Evolutionary conservation across 2,329 filamentous ascomycete species (phyloP).

Genomic region (Zasmidium angulare): DNA sequence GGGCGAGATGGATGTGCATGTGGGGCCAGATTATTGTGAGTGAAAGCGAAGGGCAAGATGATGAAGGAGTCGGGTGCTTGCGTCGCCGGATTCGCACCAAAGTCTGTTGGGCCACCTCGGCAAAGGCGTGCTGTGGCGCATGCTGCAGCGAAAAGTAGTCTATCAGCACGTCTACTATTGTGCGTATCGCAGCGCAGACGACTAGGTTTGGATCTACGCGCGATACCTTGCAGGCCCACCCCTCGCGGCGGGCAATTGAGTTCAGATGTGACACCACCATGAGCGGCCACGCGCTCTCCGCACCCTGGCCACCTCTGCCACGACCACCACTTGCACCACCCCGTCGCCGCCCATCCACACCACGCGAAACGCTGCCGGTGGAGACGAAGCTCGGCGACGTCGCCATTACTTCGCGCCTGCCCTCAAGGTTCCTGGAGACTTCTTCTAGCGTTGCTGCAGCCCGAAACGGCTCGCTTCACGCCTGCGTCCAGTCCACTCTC

Average conservation of each 20-base stretch:
- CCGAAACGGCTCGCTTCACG: constrained; percentile 23
- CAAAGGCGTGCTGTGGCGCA: not conserved
- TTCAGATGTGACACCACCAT: constrained; percentile 2
- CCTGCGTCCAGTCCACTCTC: not conserved
- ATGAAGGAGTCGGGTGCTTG: not conserved
- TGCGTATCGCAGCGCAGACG: constrained; percentile 10
- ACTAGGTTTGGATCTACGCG: constrained; percentile 5
- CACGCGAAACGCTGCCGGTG: constrained; percentile 19
- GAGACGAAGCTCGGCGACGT: constrained; percentile 22
- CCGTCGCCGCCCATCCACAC: too few species aligned
- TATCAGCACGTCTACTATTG: not conserved
- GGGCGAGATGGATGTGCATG: not conserved
- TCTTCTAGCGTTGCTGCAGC: constrained; percentile 22
- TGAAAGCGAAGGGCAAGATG: too few species aligned
- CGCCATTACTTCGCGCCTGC: constrained; percentile 25
- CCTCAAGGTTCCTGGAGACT: constrained; percentile 18
- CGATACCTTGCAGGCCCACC: constrained; percentile 4
- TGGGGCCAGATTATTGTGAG: too few species aligned
- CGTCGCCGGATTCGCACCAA: constrained; percentile 11
- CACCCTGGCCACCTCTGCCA: constrained; percentile 12
- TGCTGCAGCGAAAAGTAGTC: not conserved
- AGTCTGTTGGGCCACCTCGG: constrained; percentile 1
- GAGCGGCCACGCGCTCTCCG: not conserved
- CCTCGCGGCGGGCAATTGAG: constrained; percentile 1
- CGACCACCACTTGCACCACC: constrained; percentile 11